A percentile compares a stretch with the other conserved stretches of the same genome.
Conservation (phyloP, 805 yeast species). For the Cyberlindnera maritima region DNA sequence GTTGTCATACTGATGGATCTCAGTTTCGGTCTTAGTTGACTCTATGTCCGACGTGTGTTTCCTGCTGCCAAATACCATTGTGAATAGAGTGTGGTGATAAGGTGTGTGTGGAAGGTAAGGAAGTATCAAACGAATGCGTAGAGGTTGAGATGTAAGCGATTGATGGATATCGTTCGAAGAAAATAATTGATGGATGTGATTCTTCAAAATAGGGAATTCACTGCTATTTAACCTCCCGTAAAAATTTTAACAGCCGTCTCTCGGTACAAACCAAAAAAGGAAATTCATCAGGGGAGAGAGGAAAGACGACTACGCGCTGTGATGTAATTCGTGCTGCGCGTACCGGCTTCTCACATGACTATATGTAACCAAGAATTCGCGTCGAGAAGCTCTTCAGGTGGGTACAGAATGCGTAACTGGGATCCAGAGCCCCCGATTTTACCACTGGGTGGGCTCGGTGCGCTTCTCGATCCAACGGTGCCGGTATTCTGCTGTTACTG, state of each 20-base stretch:
- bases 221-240: neutral
- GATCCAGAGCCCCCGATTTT: neutral
- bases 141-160: neutral
- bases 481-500: neutral
- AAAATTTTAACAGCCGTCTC: neutral
- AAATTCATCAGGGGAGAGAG: neutral
- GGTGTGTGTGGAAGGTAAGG: neutral
- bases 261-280: neutral
- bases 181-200: too few species aligned
- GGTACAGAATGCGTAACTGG: neutral
- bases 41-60: conserved; percentile 4
- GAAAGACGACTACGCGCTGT: neutral
- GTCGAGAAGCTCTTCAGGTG: neutral
- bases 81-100: too few species aligned
- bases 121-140: neutral
- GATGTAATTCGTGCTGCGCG: neutral
- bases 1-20: neutral
- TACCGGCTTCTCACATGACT: neutral
- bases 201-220: neutral
- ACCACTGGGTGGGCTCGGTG: neutral
- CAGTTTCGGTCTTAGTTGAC: conserved; percentile 3
- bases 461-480: neutral
- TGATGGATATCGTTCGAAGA: too few species aligned
- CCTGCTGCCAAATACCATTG: neutral
- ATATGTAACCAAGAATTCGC: too few species aligned